phyloP scores from a whole-genome alignment of 2,329 filamentous ascomycete species.

The Pseudogymnoascus verrucosus region DNA sequence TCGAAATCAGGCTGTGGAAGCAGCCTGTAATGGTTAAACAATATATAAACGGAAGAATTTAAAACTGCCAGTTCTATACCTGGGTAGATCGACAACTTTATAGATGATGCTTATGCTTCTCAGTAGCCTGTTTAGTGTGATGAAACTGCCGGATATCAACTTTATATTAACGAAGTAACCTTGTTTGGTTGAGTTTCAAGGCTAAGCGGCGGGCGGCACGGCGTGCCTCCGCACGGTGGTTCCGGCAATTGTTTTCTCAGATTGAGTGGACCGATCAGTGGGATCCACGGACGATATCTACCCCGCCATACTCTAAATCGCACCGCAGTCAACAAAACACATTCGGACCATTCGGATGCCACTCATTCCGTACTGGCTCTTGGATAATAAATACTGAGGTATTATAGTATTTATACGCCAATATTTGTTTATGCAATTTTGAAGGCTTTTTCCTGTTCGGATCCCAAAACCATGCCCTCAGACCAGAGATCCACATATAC shows the following conservation, averaged over 20 bases:
- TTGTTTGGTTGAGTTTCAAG: neutral
- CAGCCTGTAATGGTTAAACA: neutral
- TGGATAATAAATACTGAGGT: neutral
- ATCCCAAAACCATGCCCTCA: neutral
- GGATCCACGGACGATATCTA: neutral
- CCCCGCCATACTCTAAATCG: neutral
- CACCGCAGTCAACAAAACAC: neutral
- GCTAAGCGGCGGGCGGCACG: neutral
- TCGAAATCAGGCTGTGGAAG: neutral
- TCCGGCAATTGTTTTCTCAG: neutral
- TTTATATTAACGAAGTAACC: slow-evolving; percentile 4
- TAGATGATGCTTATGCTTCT: neutral
- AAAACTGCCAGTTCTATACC: neutral
- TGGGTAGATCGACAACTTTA: neutral
- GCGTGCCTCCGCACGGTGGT: neutral
- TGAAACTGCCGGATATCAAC: slow-evolving; percentile 1
- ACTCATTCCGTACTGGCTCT: neutral
- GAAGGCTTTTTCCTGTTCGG: neutral
- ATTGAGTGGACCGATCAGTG: neutral
- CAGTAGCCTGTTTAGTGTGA: neutral
- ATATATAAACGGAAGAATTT: neutral
- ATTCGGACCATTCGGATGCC: neutral
- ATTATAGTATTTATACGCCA: neutral
- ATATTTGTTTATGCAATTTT: neutral
- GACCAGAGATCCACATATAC: neutral